These are phyloP conservation scores for Erodium texanum DNA, from an alignment of 441 rosid genomes.

Conservation along the genomic window DNA sequence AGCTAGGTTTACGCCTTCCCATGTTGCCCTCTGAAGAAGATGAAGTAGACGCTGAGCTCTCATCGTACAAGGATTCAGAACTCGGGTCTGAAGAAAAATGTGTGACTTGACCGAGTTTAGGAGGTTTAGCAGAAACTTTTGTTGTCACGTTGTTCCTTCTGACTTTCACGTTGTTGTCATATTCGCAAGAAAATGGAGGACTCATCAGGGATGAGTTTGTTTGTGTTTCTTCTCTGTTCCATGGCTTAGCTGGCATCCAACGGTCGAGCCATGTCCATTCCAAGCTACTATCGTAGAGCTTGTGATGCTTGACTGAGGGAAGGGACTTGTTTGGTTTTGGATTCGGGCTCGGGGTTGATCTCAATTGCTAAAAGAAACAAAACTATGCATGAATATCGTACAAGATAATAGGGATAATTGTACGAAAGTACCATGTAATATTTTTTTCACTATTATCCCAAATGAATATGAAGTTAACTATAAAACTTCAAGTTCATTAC, in stretches of 20 bases:
- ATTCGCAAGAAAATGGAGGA: constrained; percentile 23
- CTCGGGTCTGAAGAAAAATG: constrained; percentile 35
- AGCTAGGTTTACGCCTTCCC: constrained; percentile 41
- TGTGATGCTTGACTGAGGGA: constrained; percentile 26
- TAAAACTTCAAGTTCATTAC: constrained; percentile 25
- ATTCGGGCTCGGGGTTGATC: constrained; percentile 50
- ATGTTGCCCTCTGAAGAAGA: constrained; percentile 30
- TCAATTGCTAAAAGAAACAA: constrained; percentile 37
- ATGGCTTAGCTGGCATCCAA: constrained; percentile 75
- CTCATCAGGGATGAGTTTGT: constrained; percentile 22
- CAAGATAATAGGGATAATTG: no score
- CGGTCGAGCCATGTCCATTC: constrained; percentile 58
- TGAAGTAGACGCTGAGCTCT: constrained; percentile 36
- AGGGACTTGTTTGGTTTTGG: constrained; percentile 34
- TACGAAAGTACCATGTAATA: no score
- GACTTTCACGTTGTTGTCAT: constrained; percentile 32
- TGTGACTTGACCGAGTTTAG: constrained; percentile 20
- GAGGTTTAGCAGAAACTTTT: constrained; percentile 34
- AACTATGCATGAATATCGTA: background rate
- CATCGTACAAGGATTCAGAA: constrained; percentile 35
- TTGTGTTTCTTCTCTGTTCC: constrained; percentile 53
- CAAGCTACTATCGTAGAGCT: constrained; percentile 32
- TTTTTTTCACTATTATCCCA: no score
- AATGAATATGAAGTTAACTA: no score
- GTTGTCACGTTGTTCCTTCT: constrained; percentile 40